Evolutionary conservation across 2,329 filamentous ascomycete species (phyloP), one percentile per base, ranked within the genome.

Genomic region (Pseudogymnoascus sp.): DNA sequence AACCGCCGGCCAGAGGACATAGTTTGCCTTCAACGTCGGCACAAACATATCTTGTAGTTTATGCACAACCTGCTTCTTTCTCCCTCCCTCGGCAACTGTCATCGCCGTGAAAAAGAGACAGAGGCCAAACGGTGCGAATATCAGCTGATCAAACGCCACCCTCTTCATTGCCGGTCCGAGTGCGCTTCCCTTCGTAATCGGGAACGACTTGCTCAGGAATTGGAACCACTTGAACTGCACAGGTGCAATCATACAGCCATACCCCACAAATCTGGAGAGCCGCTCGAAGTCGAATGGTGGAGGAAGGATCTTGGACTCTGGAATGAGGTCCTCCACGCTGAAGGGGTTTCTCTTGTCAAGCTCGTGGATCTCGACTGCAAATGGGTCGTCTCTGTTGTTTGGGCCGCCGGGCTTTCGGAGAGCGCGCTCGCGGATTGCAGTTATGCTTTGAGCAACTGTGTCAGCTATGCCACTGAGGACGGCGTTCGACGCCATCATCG

Each of bases 401-500:
- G 76, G 73, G 61, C 83, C 83, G 63, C 83, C 84, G 4, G 81
- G 78, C 73, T 90, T 90, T 65, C 84, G 83, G 3, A 86, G 71
- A 6, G 86, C 82, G 66, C 85, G 84, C 73, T 89, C 78, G 64
- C 90, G 88, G 65, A 96, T 84, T 18, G 92, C 86, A 2, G 95
- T 96, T 74, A 99, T 89, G 64, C 90, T 88, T 76, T 99, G 95
- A 64, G 95, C 95, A 59, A 96, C 91, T 36, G 95, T 97, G 77
- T 99, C 95, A 76, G 95, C 95, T 69, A 99, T 89, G 70, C 95
- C 95, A 78, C 91, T 92, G 64, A 99, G 86, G 63, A 97, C 89
- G 69, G 95, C 90, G 79, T 99, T 99, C 75, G 93, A 96, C 73
- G 97, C 91, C 93, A 99, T 99, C 77, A 96, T 99, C 66, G 95